Evolutionary conservation across 108 stramenopile genomes (phyloP).

Genomic region (Cylindrotheca fusiformis): DNA sequence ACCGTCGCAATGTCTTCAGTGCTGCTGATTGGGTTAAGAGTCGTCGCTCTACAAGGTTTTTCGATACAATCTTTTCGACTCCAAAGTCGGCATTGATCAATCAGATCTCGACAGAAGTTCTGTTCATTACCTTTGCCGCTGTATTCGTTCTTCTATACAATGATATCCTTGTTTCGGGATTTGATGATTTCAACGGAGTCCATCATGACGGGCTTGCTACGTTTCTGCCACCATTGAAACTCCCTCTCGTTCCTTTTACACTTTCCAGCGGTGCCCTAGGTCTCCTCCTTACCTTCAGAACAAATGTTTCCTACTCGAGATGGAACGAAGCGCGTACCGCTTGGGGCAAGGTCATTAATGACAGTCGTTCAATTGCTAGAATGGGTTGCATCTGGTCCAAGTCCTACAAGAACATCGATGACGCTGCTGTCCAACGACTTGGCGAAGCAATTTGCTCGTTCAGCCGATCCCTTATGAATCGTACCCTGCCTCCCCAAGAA

Average conservation of each 20-base stretch:
- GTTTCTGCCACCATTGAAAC: constrained; percentile 27
- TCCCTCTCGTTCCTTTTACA: constrained; percentile 64
- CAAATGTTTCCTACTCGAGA: constrained; percentile 60
- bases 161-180: constrained; percentile 15
- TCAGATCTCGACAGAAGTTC: constrained; percentile 43
- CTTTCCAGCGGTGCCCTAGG: constrained; percentile 56
- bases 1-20: constrained; percentile 42
- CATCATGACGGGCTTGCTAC: not conserved
- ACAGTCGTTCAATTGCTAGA: constrained; percentile 45
- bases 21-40: constrained; percentile 45
- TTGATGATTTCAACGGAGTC: constrained; percentile 3
- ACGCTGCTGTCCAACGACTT: constrained; percentile 25
- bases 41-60: constrained; percentile 38
- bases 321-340: constrained; percentile 58
- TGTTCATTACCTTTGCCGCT: constrained; percentile 30
- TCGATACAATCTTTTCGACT: constrained; percentile 38
- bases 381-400: constrained; percentile 43
- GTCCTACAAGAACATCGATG: constrained; percentile 16
- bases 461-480: constrained; percentile 38
- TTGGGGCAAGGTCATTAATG: constrained; percentile 51
- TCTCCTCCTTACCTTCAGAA: constrained; percentile 65
- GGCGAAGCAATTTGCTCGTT: constrained; percentile 43
- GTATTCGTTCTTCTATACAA: constrained; percentile 40
- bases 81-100: constrained; percentile 40
- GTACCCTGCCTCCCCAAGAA: constrained; percentile 35